Evolutionary conservation across 495 filamentous ascomycete genomes (phyloP).

Genomic region (Podospora pseudoanserina): DNA sequence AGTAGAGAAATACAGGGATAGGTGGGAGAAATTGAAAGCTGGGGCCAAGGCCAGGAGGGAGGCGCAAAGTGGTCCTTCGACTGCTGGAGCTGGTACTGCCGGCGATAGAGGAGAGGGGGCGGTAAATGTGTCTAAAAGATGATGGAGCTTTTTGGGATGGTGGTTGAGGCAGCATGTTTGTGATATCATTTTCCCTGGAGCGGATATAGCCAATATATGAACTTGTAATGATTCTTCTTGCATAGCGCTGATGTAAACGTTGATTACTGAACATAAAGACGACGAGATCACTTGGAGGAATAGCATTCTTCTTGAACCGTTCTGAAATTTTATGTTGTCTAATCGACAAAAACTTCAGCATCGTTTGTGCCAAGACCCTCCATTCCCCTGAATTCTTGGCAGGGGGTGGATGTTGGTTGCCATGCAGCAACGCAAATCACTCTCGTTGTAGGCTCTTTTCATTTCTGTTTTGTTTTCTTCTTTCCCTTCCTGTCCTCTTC

Average conservation of each 20-base stretch:
- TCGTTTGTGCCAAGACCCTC: not conserved
- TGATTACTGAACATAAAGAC: too few species aligned
- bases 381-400: not conserved
- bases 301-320: too few species aligned
- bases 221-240: not conserved
- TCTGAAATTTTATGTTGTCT: not conserved
- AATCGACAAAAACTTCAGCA: not conserved
- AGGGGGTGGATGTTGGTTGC: not conserved
- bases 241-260: too few species aligned
- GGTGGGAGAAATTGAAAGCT: slow-evolving; percentile 83
- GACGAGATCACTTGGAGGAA: too few species aligned
- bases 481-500: too few species aligned
- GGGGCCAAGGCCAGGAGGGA: slow-evolving; percentile 67
- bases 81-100: not conserved
- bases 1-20: slow-evolving; percentile 65
- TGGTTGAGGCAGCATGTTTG: not conserved
- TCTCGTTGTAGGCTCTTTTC: too few species aligned
- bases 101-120: not conserved
- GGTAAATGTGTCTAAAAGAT: not conserved
- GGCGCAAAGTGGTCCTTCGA: slow-evolving; percentile 29
- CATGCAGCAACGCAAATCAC: too few species aligned
- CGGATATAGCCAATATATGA: not conserved
- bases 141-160: not conserved
- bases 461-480: too few species aligned
- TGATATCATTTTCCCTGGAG: not conserved